Evolutionary conservation across 768 basidiomycete genomes (phyloP), one percentile per base, ranked within the genome.

Genomic region (Mycena maculata): DNA sequence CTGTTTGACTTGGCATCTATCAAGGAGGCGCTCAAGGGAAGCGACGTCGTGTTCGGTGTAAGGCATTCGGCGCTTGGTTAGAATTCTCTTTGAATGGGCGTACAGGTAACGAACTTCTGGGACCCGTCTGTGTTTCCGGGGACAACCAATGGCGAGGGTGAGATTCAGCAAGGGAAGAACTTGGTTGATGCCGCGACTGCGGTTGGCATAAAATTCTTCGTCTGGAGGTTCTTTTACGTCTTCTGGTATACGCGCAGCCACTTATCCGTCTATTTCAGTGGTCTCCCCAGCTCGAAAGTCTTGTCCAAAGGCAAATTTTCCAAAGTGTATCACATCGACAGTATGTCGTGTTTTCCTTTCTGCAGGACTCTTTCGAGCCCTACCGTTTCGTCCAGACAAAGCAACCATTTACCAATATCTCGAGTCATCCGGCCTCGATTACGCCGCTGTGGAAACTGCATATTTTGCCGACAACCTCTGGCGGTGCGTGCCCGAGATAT

Each of bases 141-240:
- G 63, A 63, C 75, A 69, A 7, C 61, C 3, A 3, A 48, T 11
- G 58, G 58, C 25, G 23, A 60, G 47, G 71, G 65, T 23, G 78
- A 79, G 45, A 56, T 69, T 20, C 15, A 67, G 2, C 49, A 75
- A 38, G 78, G 78, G 18, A 74, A 71, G 67, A 79, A 79, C 44
- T 33, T 78, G 39, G 69, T 77, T 11, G 75, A 78, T 36, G 78
- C 76, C 3, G 71, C 72, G n/a, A 65, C 67, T 33, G 70, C 54
- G 41, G 63, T 42, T 11, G 55, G 61, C 3, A 54, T 77, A 44
- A 74, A 75, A 62, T 74, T 74, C 64, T 74, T 78, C 16, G 48
- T 76, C 53, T 77, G 71, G 70, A 78, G 77, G 76, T 77, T 50
- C 25, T 7, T 22, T 54, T 36, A 60, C 31, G 23, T 27, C 16